Percentiles rank a stretch among this genome's conserved stretches.
Evolutionary conservation across 1,284 basidiomycete genomes (phyloP).

Genomic region (Cutaneotrichosporon dermatis): DNA sequence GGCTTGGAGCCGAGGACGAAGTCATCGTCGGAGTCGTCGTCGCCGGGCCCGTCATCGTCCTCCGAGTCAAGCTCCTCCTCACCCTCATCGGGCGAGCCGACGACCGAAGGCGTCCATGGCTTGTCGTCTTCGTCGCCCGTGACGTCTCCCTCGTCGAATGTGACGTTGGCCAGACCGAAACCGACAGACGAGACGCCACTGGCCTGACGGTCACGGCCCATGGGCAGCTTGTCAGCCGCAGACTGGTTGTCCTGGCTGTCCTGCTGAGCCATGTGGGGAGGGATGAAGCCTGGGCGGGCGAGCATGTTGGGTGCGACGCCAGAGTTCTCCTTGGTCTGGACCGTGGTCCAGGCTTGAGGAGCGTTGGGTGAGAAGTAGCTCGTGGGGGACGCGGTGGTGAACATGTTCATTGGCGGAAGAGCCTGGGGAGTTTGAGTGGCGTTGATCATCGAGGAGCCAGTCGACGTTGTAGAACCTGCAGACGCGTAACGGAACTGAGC

Average conservation of each 20-base stretch:
- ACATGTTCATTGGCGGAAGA: slow-evolving; percentile 26
- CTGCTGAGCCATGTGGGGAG: slow-evolving; percentile 2
- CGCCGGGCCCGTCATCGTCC: slow-evolving; percentile 8
- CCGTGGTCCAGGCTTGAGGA: background rate
- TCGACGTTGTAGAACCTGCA: slow-evolving; percentile 28
- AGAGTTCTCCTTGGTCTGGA: slow-evolving; percentile 7
- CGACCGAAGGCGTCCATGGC: slow-evolving; percentile 10
- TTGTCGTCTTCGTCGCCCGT: slow-evolving; percentile 13
- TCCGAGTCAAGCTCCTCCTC: slow-evolving; percentile 21
- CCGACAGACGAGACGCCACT: slow-evolving; percentile 34
- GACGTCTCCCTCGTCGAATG: slow-evolving; percentile 28
- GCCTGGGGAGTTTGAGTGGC: slow-evolving; percentile 14
- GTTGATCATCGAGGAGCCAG: slow-evolving; percentile 26
- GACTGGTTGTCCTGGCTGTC: slow-evolving; percentile 5
- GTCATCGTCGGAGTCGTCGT: slow-evolving; percentile 20
- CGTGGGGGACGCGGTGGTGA: slow-evolving; percentile 5
- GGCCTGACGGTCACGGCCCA: slow-evolving; percentile 16
- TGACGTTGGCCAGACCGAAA: slow-evolving; percentile 40
- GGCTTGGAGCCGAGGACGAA: slow-evolving; percentile 21
- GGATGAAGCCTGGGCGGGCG: slow-evolving; percentile 9
- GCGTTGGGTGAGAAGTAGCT: slow-evolving; percentile 6
- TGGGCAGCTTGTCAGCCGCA: slow-evolving; percentile 9
- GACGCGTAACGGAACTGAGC: slow-evolving; percentile 20
- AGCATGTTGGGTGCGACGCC: slow-evolving; percentile 13
- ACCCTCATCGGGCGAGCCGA: slow-evolving; percentile 12